phyloP scores from a whole-genome alignment of 495 filamentous ascomycete species.

The Penicillium pulvis region DNA sequence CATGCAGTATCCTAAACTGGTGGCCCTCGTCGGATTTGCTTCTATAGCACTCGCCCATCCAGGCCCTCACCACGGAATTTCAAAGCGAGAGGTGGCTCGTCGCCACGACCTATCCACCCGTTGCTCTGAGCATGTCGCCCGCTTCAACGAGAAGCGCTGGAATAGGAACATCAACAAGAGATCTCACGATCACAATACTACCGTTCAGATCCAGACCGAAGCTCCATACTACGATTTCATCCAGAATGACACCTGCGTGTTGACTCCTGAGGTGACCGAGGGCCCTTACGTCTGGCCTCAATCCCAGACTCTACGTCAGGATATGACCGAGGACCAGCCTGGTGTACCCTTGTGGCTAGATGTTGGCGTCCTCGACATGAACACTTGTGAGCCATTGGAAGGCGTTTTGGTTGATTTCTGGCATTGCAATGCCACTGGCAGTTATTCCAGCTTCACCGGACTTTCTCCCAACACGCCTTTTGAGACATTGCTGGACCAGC shows the following conservation, averaged over 20 bases:
- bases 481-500: slow-evolving; percentile 16
- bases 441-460: slow-evolving; percentile 52
- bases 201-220: slow-evolving; percentile 3
- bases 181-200: not conserved
- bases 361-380: slow-evolving; percentile 55
- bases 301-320: slow-evolving; percentile 36
- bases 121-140: not conserved
- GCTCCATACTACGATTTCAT: slow-evolving; percentile 25
- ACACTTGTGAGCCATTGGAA: slow-evolving; percentile 52
- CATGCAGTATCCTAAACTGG: not conserved
- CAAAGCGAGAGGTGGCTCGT: not conserved
- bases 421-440: slow-evolving; percentile 49
- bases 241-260: slow-evolving; percentile 49
- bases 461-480: slow-evolving; percentile 29
- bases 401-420: slow-evolving; percentile 58
- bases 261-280: slow-evolving; percentile 50
- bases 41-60: not conserved
- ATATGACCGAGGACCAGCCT: slow-evolving; percentile 53
- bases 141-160: slow-evolving; percentile 1
- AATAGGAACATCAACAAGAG: not conserved
- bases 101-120: not conserved
- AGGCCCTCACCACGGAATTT: not conserved
- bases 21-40: not conserved
- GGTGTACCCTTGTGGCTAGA: slow-evolving; percentile 57
- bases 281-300: slow-evolving; percentile 48